These are phyloP conservation scores for Penicillium egyptiacum DNA, from an alignment of 495 filamentous ascomycete species.

Conservation along the genomic window DNA sequence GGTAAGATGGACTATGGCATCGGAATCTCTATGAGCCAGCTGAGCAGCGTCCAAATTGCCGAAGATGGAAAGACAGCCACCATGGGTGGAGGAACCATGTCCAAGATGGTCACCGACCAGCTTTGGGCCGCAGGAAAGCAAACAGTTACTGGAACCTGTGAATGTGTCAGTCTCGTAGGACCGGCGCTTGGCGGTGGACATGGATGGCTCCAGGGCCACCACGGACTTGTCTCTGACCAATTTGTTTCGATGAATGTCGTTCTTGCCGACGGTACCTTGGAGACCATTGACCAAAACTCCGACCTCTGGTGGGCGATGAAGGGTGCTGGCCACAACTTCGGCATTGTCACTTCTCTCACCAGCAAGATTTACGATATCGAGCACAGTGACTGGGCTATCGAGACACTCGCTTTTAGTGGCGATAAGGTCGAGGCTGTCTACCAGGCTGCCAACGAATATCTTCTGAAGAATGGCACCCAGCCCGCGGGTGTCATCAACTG, in stretches of 20 bases:
- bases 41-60: conserved; percentile 43
- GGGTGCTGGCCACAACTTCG: conserved; percentile 65
- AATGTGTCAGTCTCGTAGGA: conserved; percentile 56
- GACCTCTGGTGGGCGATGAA: conserved; percentile 59
- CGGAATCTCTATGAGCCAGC: conserved; percentile 43
- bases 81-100: conserved; percentile 51
- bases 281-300: conserved; percentile 36
- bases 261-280: conserved; percentile 51
- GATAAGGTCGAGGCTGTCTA: conserved; percentile 52
- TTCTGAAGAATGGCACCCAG: conserved; percentile 40
- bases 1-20: conserved; percentile 49
- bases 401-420: conserved; percentile 46
- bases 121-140: conserved; percentile 32
- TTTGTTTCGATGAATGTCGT: conserved; percentile 55
- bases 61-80: conserved; percentile 46
- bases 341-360: conserved; percentile 53
- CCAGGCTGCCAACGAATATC: conserved; percentile 43
- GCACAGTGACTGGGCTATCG: conserved; percentile 42
- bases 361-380: conserved; percentile 48
- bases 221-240: conserved; percentile 62
- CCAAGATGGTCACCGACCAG: conserved; percentile 30
- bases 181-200: conserved; percentile 62
- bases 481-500: conserved; percentile 48
- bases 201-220: conserved; percentile 56
- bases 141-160: conserved; percentile 53